Base-by-base conservation (phyloP, 331 rosid species). In the Pyrus hybrid region DNA sequence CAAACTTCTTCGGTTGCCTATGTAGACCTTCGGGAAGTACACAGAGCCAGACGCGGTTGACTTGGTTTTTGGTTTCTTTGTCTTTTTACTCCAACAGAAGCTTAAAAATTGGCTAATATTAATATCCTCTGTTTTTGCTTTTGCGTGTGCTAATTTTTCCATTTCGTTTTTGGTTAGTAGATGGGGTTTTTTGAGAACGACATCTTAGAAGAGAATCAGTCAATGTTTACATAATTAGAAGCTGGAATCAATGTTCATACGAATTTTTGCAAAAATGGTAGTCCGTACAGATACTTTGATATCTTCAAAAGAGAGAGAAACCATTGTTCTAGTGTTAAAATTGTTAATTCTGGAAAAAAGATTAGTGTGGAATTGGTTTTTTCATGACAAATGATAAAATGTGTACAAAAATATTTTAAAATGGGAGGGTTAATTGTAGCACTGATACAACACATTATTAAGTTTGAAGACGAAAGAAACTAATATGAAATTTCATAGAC, bases 41-140 rank as follows among this genome's bases (percentile, higher is more conserved):
- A 70, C 69, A 54, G 18, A 45, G 65, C 32, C 3, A 75, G 43
- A 63, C 81, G 63, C 70, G 81, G 75, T 87, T 90, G 97, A 91
- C 93, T 82, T 79, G 57, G 73, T 70, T 54, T 78, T 28, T 35
- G 22, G 67, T 63, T 43, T 29, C 73, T 79, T 72, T 60, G 60
- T 77, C 74, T 86, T 80, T 41, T 63, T 76, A 41, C 35, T 60
- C 63, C 73, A 66, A 21, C 74, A 0, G 33, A 22, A 56, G 1
- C 68, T 72, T 22, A 35, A 22, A 35, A 57, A 33, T 60, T 16
- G 37, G 47, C 23, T 54, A 14, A 54, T 51, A 22, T n/a, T 71
- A 4, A 17, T 14, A 13, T 63, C 13, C 26, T 23, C 16, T 8
- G 20, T 6, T 25, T 11, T 10, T 25, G 10, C 5, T 62, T 62